phyloP scores from a whole-genome alignment of 495 filamentous ascomycete genomes.

The Choiromyces venosus region DNA sequence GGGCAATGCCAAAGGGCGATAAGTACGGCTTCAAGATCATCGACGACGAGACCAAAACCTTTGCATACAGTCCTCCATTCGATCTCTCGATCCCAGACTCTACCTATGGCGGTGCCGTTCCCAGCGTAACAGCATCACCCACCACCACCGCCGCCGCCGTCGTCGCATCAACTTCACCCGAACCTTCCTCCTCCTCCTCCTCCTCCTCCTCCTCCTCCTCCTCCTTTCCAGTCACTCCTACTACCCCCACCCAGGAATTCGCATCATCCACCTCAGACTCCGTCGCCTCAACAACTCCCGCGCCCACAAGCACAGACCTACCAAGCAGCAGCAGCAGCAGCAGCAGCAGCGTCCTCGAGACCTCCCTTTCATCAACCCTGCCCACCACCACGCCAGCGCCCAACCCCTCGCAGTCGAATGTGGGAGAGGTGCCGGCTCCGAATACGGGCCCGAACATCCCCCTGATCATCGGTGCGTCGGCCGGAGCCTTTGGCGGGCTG shows the following conservation, averaged over 20 bases:
- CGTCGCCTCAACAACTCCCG: background rate
- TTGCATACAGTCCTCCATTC: slow-evolving; percentile 40
- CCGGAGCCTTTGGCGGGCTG: slow-evolving; percentile 15
- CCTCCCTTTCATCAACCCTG: background rate
- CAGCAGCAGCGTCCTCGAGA: background rate
- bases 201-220: background rate
- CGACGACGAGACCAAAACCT: slow-evolving; percentile 34
- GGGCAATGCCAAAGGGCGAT: slow-evolving; percentile 26
- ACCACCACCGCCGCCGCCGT: background rate
- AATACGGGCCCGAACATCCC: background rate
- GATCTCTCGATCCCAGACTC: slow-evolving; percentile 26
- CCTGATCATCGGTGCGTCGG: slow-evolving; percentile 8
- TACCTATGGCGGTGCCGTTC: slow-evolving; percentile 14
- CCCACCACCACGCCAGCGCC: slow-evolving; percentile 2
- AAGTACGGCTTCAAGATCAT: slow-evolving; percentile 39
- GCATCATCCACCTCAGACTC: background rate
- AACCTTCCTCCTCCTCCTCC: background rate
- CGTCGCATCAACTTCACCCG: background rate
- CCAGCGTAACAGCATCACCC: background rate
- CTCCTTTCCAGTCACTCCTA: background rate
- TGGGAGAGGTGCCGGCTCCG: background rate
- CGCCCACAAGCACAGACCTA: background rate
- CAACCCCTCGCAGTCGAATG: background rate
- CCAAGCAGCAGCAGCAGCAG: background rate
- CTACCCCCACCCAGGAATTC: background rate